These are phyloP conservation scores for Fusarium mangiferae DNA, from an alignment of 2,329 filamentous ascomycete genomes.

Conservation along the genomic window DNA sequence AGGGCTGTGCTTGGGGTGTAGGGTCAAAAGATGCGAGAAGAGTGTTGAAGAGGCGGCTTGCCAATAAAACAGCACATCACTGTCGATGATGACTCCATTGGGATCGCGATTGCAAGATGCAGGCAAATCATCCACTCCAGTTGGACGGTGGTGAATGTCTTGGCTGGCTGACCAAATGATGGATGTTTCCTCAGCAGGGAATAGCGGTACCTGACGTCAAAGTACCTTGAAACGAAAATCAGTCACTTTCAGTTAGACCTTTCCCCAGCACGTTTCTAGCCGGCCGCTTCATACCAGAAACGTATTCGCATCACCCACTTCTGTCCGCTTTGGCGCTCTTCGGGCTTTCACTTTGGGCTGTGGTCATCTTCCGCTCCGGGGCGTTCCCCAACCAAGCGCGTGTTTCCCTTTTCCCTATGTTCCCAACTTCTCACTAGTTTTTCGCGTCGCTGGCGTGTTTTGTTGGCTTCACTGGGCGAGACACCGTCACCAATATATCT, in stretches of 20 bases:
- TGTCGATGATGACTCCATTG: slow-evolving; percentile 18
- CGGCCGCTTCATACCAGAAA: slow-evolving; percentile 40
- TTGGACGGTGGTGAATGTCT: slow-evolving; percentile 7
- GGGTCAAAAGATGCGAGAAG: neutral
- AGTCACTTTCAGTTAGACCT: slow-evolving; percentile 34
- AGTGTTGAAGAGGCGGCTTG: neutral
- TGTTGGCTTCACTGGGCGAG: neutral
- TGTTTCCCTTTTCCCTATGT: slow-evolving; percentile 31
- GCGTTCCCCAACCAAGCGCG: slow-evolving; percentile 35
- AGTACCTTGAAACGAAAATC: slow-evolving; percentile 37
- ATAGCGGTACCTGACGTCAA: slow-evolving; percentile 24
- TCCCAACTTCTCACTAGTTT: slow-evolving; percentile 1
- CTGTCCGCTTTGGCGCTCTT: slow-evolving; percentile 42
- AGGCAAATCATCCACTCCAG: slow-evolving; percentile 9
- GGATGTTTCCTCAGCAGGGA: slow-evolving; percentile 24
- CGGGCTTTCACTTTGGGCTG: slow-evolving; percentile 36
- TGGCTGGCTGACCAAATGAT: slow-evolving; percentile 21
- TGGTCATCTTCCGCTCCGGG: slow-evolving; percentile 18
- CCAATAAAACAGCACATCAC: slow-evolving; percentile 13
- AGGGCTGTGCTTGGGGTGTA: slow-evolving; percentile 1
- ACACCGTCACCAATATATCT: slow-evolving; percentile 5
- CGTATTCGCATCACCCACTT: slow-evolving; percentile 41
- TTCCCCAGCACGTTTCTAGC: slow-evolving; percentile 40
- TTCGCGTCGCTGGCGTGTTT: slow-evolving; percentile 21
- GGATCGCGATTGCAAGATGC: slow-evolving; percentile 29